These are phyloP conservation scores for Suillus alpinus DNA, from an alignment of 768 basidiomycete genomes.

Conservation along the genomic window DNA sequence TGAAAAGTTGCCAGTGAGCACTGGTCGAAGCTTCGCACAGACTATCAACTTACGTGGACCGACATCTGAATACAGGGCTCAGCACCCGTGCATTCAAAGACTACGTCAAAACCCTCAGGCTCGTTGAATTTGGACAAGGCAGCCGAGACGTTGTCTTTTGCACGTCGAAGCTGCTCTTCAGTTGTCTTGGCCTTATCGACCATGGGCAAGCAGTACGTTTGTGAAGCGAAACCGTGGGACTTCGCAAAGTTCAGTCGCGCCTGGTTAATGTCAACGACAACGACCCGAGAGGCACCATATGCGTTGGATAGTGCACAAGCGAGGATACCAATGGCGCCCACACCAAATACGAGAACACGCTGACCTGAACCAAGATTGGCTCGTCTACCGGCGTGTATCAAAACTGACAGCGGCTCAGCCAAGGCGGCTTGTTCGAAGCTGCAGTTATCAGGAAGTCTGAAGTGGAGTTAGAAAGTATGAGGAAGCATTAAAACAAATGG, in stretches of 20 bases:
- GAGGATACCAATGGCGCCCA: conserved; percentile 90
- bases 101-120: conserved; percentile 83
- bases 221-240: conserved; percentile 70
- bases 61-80: conserved; percentile 91
- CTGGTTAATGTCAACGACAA: conserved; percentile 85
- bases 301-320: conserved; percentile 78
- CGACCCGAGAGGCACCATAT: conserved; percentile 66
- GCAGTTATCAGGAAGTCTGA: conserved; percentile 71
- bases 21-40: conserved; percentile 9
- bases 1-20: conserved; percentile 31
- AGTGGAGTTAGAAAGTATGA: conserved; percentile 11
- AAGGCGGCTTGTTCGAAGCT: conserved; percentile 81
- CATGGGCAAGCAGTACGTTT: conserved; percentile 63
- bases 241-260: conserved; percentile 77
- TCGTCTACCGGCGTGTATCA: conserved; percentile 62
- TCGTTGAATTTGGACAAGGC: conserved; percentile 56
- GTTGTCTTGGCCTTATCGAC: conserved; percentile 47
- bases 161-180: conserved; percentile 56
- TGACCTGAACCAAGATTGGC: conserved; percentile 48
- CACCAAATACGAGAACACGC: conserved; percentile 84
- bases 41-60: conserved; percentile 64
- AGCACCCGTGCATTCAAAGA: conserved; percentile 95
- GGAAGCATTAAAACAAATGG: conserved; percentile 15
- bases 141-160: conserved; percentile 53
- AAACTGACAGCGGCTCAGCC: conserved; percentile 92